These are phyloP conservation scores for Haplosporangium sp. DNA, from an alignment of 371 early-diverging fungal genomes.

Conservation along the genomic window DNA sequence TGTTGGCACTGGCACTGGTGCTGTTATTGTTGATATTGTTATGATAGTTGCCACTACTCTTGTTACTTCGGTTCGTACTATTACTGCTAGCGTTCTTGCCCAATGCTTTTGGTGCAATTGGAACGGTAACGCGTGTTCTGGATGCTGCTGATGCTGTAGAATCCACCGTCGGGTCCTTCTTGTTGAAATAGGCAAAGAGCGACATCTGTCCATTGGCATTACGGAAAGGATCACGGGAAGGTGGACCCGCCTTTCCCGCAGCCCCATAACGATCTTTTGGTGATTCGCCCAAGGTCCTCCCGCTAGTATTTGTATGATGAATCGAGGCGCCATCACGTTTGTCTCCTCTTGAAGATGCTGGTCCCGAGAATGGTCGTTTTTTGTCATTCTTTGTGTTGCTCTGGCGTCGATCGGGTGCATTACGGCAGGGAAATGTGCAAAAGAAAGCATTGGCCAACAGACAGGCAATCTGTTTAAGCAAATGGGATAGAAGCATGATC, in stretches of 20 bases:
- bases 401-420: not conserved
- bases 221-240: slow-evolving; percentile 14
- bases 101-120: not conserved
- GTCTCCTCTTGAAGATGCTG: not conserved
- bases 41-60: not conserved
- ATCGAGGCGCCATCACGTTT: not conserved
- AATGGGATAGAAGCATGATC: not conserved
- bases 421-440: slow-evolving; percentile 58
- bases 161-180: slow-evolving; percentile 5
- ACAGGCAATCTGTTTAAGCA: slow-evolving; percentile 50
- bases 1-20: not conserved
- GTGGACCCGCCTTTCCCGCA: not conserved
- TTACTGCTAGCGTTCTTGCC: not conserved
- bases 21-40: not conserved
- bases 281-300: slow-evolving; percentile 2
- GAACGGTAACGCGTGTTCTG: not conserved
- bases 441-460: slow-evolving; percentile 65
- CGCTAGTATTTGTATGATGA: not conserved
- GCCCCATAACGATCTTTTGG: slow-evolving; percentile 33
- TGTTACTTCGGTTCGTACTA: not conserved
- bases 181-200: slow-evolving; percentile 40
- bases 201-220: slow-evolving; percentile 36
- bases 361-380: slow-evolving; percentile 2
- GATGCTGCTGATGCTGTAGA: not conserved
- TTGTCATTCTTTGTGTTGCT: not conserved